Base-by-base conservation (phyloP, 2,329 filamentous ascomycete species). In the Camillea tinctor region DNA sequence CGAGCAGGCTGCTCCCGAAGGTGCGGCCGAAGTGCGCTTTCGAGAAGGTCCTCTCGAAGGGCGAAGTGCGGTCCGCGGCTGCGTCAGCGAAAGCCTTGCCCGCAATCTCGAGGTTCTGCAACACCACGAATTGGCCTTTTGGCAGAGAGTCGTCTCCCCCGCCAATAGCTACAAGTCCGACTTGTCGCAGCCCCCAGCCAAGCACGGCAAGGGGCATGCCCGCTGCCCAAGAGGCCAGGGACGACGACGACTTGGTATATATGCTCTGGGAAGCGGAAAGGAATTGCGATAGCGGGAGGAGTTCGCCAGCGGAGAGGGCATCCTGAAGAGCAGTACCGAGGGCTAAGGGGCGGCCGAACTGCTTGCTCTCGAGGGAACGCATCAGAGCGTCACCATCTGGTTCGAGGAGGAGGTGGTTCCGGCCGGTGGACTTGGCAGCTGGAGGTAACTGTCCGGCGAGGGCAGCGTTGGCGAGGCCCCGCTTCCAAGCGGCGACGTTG, bases 271-370 rank as follows among this genome's bases (percentile, higher is more conserved):
- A 83, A 1, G 83, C 80, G 3, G 70, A 73, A 57, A 90, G 74
- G 68, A 96, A 99, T 9, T 89, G 83, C 15, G 84, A 77, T 11
- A 94, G 70, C 0, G 89, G 86, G 13, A 97, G 79, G 74, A 97
- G 84, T 51, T 89, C 87, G 52, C 83, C 86, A 50, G 82, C 85
- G 55, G 83, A 79, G 1, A 95, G 77, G 0, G 91, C 90, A 68
- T 98, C 94, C 26, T 78, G 77, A 54, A 98, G 80, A 4, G 93
- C 95, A 3, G 88, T 86, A 1, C 90, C 90, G 0, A 99, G 79
- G 2, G 91, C 92, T 9, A 94, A 81, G 1, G 95, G 95, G 52
- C 88, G 84, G 1, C 95, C 95, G 75, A 87, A 93, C 68, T 94
- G 88, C 51, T 87, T 87, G 54, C 83, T 90, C 66, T 93, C 88